A percentile compares a stretch with the other conserved stretches of the same genome.
Evolutionary conservation across 2,329 filamentous ascomycete genomes (phyloP).

Genomic region (Cercospora berteroae): DNA sequence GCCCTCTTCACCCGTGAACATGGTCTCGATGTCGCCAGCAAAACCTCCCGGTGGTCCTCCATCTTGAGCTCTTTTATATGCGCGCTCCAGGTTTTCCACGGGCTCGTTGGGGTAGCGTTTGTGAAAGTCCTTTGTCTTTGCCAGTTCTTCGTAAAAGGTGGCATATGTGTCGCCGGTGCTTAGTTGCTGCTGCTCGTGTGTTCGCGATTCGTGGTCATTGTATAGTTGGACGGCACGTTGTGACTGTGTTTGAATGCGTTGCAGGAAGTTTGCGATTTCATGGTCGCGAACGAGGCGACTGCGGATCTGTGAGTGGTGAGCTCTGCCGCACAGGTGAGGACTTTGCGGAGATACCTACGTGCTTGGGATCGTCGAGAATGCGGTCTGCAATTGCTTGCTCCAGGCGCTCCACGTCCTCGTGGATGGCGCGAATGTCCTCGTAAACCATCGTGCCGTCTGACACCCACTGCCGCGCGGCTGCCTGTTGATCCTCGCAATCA

Average conservation of each 20-base stretch:
- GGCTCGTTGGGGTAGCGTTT: slow-evolving; percentile 89
- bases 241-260: slow-evolving; percentile 85
- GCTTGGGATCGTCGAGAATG: slow-evolving; percentile 81
- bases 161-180: slow-evolving; percentile 83
- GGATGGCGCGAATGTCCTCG: slow-evolving; percentile 89
- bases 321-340: slow-evolving; percentile 19
- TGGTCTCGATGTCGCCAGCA: slow-evolving; percentile 69
- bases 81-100: slow-evolving; percentile 89
- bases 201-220: slow-evolving; percentile 69
- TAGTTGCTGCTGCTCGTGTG: slow-evolving; percentile 79
- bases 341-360: slow-evolving; percentile 57
- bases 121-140: slow-evolving; percentile 82
- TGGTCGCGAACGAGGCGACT: slow-evolving; percentile 89
- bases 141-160: slow-evolving; percentile 83
- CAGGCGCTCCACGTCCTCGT: slow-evolving; percentile 93
- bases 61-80: slow-evolving; percentile 76
- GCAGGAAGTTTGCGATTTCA: slow-evolving; percentile 81
- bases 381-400: slow-evolving; percentile 92
- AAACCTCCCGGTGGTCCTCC: slow-evolving; percentile 44
- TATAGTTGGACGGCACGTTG: slow-evolving; percentile 78
- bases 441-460: slow-evolving; percentile 61
- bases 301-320: slow-evolving; percentile 62
- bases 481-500: background rate
- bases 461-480: background rate
- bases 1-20: slow-evolving; percentile 95